phyloP scores from a whole-genome alignment of 805 yeast species.

The Maudiozyma pseudohumilis region DNA sequence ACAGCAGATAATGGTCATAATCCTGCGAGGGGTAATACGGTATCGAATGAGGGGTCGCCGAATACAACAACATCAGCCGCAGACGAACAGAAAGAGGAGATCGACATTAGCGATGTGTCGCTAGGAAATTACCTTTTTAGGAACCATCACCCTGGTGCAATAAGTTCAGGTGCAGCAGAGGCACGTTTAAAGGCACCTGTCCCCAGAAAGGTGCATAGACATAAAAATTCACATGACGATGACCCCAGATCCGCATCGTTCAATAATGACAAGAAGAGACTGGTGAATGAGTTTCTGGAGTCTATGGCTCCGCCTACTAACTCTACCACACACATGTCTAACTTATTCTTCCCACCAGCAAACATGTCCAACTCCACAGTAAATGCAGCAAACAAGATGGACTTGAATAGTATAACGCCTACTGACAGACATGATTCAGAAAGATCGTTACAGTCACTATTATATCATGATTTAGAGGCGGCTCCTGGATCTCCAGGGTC shows the following conservation, averaged over 20 bases:
- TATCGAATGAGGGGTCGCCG: background rate
- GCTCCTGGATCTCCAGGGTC: no score
- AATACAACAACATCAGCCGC: no score
- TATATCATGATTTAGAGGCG: slow-evolving; percentile 16
- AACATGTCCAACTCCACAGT: background rate
- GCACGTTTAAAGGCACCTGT: background rate
- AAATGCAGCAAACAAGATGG: background rate
- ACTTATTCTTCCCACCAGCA: background rate
- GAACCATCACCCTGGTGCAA: background rate
- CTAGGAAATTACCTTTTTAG: background rate
- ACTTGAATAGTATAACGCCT: background rate
- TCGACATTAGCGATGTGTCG: slow-evolving; percentile 1
- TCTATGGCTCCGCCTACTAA: slow-evolving; percentile 17
- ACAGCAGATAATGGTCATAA: background rate
- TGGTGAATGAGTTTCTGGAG: slow-evolving; percentile 21
- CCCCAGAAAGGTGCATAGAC: slow-evolving; percentile 2
- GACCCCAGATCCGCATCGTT: slow-evolving; percentile 4
- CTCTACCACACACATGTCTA: slow-evolving; percentile 4
- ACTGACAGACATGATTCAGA: slow-evolving; percentile 4
- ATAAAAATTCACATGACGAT: background rate
- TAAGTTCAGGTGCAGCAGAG: no score
- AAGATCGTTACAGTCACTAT: slow-evolving; percentile 16
- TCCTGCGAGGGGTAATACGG: background rate
- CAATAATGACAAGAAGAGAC: slow-evolving; percentile 17
- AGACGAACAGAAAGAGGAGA: background rate